phyloP scores from a whole-genome alignment of 768 basidiomycete genomes.

The Pleurotus eryngii region DNA sequence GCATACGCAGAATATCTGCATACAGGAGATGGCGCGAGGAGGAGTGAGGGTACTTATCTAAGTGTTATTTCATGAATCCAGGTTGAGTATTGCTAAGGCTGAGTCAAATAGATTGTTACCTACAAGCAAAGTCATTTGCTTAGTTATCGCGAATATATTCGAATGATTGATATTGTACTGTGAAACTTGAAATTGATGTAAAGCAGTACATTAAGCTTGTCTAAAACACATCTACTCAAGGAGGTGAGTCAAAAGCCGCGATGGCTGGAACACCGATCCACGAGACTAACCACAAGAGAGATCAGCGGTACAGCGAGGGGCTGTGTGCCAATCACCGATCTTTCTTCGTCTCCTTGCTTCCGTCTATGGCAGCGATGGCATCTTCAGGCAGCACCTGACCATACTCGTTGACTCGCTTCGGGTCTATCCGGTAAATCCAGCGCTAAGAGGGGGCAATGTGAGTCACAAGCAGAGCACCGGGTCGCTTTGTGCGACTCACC shows the following conservation, averaged over 20 bases:
- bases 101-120: no score
- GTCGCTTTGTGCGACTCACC: constrained; percentile 38
- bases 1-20: no score
- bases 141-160: no score
- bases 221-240: neutral
- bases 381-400: constrained; percentile 74
- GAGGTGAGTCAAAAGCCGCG: neutral
- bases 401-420: constrained; percentile 93
- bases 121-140: no score
- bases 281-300: constrained; percentile 1
- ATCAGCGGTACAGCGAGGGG: neutral
- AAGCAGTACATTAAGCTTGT: no score
- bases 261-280: constrained; percentile 1
- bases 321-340: constrained; percentile 23
- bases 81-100: no score
- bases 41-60: no score
- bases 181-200: no score
- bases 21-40: no score
- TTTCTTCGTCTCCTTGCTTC: constrained; percentile 55
- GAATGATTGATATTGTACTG: no score
- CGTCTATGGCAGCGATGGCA: constrained; percentile 35
- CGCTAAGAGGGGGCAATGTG: constrained; percentile 46
- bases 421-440: constrained; percentile 97
- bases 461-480: constrained; percentile 6
- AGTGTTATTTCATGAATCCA: no score